phyloP scores from a whole-genome alignment of 768 basidiomycete species.

The Lentinus brumalis region DNA sequence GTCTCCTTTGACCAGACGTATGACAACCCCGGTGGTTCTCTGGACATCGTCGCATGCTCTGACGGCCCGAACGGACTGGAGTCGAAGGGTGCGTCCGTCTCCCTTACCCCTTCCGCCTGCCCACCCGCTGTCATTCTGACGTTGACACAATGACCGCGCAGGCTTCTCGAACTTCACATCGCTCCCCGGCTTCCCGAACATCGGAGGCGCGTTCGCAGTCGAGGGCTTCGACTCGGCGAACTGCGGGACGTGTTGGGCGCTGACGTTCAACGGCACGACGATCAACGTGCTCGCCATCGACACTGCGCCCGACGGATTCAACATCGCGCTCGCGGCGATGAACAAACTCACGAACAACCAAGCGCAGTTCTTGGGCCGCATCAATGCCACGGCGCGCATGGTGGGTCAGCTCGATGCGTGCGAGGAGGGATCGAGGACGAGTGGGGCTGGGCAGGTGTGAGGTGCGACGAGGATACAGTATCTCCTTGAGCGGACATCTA shows the following conservation, averaged over 20 bases:
- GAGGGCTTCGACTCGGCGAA: conserved; percentile 49
- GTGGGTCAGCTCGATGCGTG: neutral
- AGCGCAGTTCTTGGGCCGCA: conserved; percentile 19
- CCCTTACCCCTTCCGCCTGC: conserved; percentile 8
- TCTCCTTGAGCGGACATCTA: too few relatives aligned
- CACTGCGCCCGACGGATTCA: conserved; percentile 40
- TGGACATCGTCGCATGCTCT: conserved; percentile 50
- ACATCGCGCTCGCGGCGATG: conserved; percentile 33
- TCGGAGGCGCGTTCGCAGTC: conserved; percentile 57
- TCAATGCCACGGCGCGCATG: conserved; percentile 14
- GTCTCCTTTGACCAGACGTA: conserved; percentile 48
- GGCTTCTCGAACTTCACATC: conserved; percentile 48
- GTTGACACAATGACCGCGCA: neutral
- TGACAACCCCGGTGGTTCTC: conserved; percentile 44
- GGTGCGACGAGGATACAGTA: too few relatives aligned
- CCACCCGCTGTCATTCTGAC: neutral
- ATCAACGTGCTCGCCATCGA: conserved; percentile 57
- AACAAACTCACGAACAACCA: conserved; percentile 27
- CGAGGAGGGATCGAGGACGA: neutral
- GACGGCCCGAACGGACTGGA: conserved; percentile 55
- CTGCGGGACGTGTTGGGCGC: conserved; percentile 63
- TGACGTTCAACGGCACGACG: conserved; percentile 48
- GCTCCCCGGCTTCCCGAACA: conserved; percentile 57
- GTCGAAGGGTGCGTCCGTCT: conserved; percentile 19
- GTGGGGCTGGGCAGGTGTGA: neutral